These are phyloP conservation scores for Puya raimondii DNA, from an alignment of 176 grass and related monocot species.

Conservation along the genomic window DNA sequence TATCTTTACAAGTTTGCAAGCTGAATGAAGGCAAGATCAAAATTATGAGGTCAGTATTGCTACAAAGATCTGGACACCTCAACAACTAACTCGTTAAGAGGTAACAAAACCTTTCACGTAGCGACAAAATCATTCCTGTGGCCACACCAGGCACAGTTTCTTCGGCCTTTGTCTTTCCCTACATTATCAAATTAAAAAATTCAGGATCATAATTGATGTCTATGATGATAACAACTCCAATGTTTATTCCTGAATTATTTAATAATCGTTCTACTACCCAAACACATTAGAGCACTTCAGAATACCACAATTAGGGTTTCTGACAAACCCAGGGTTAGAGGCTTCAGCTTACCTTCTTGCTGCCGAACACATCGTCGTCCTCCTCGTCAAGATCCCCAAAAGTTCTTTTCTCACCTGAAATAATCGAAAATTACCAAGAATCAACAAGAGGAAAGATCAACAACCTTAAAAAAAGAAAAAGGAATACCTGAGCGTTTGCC, in stretches of 20 bases:
- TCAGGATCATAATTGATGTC: too few relatives aligned
- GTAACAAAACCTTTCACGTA: slow-evolving; percentile 64
- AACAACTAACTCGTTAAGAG: too few relatives aligned
- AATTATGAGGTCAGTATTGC: too few relatives aligned
- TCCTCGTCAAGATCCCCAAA: slow-evolving; percentile 85
- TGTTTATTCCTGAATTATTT: too few relatives aligned
- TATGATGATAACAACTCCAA: too few relatives aligned
- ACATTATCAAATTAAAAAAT: background rate
- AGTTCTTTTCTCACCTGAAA: slow-evolving; percentile 55
- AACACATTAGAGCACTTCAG: background rate
- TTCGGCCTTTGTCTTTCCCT: slow-evolving; percentile 76
- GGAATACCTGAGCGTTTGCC: slow-evolving; percentile 10
- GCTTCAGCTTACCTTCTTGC: slow-evolving; percentile 47
- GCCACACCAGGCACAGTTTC: slow-evolving; percentile 89
- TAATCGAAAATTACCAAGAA: background rate
- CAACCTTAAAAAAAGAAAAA: background rate
- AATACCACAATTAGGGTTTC: background rate
- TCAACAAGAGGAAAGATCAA: background rate
- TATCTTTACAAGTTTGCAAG: slow-evolving; percentile 91
- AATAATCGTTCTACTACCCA: background rate
- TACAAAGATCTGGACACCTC: too few relatives aligned
- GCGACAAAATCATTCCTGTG: slow-evolving; percentile 97
- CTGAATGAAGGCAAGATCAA: slow-evolving; percentile 26
- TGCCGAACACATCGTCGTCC: slow-evolving; percentile 65
- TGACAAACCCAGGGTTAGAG: background rate